Evolutionary conservation across 176 grass and related monocot species (phyloP), one percentile per base, ranked within the genome.

Genomic region (Dactylis glomerata): DNA sequence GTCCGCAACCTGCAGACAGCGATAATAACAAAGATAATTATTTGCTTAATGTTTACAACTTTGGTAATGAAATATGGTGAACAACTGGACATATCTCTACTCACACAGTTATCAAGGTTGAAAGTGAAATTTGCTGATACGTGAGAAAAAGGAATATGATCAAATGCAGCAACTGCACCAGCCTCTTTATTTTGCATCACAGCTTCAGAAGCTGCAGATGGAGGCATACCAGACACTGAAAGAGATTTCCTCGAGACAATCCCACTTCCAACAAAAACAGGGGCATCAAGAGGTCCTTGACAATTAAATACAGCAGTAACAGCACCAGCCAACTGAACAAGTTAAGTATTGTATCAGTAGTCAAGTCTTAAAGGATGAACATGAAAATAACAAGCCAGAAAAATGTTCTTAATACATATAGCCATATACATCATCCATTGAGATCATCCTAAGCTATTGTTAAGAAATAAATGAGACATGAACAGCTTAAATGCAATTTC

Each of bases 241-340:
- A 92, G 83, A 63, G 91, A 94, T 85, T 98, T 98, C 81, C 91
- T 91, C 52, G 93, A 95, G 77, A 95, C 94, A 73, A 98, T 98
- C 80, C 96, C 96, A 89, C 96, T 98, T 87, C 96, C 96, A 63
- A 98, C 96, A 80, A 98, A 95, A 81, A 98, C 64, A 88, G 96
- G 96, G 81, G 89, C 96, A 87, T 94, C 96, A 58, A 98, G 82
- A 82, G 96, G 93, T 28, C 96, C 96, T 95, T 98, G 96, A 85
- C 96, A 98, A 64, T 98, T 96, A 84, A 98, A 92, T 89, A 98
- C 88, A 82, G 96, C 96, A 12, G 96, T 98, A 62, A 96, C 93
- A 78, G 93, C 78, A 71, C 96, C 96, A 85, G 96, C 93, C 89
- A 98, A 86, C 93, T 98, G 81, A 52, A 92, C 54, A 68, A 72